Evolutionary conservation across 345 rosid genomes (phyloP).

Genomic region (Pistacia atlantica): DNA sequence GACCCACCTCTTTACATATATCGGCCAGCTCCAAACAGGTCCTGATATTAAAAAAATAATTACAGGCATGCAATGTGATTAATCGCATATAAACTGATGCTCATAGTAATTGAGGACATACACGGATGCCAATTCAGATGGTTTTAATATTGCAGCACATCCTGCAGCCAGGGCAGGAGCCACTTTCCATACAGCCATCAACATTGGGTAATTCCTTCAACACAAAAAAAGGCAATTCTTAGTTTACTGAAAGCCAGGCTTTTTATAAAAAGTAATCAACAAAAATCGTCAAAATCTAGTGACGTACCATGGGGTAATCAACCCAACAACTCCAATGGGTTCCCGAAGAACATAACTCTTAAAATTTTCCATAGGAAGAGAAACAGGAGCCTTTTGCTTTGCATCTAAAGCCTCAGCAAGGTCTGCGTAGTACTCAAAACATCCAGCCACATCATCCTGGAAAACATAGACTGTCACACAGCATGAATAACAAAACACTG

Average conservation of each 20-base stretch:
- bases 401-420: conserved; percentile 95
- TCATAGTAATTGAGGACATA: conserved; percentile 39
- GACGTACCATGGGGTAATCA: conserved; percentile 92
- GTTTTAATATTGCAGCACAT: conserved; percentile 86
- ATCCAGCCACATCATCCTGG: conserved; percentile 97
- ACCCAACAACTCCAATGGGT: conserved; percentile 92
- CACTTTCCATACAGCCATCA: conserved; percentile 97
- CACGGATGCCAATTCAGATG: conserved; percentile 87
- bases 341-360: conserved; percentile 80
- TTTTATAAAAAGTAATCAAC: background rate
- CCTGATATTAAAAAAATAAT: conserved; percentile 43
- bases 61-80: conserved; percentile 2
- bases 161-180: conserved; percentile 99
- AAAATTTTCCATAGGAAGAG: conserved; percentile 83
- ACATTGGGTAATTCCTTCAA: conserved; percentile 91
- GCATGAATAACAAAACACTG: conserved; percentile 16
- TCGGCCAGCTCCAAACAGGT: conserved; percentile 99
- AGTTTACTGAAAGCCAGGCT: conserved; percentile 12
- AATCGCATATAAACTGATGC: conserved; percentile 17
- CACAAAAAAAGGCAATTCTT: conserved; percentile 18
- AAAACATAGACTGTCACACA: conserved; percentile 31
- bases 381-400: conserved; percentile 80
- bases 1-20: conserved; percentile 85
- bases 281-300: background rate
- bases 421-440: conserved; percentile 94